phyloP scores from a whole-genome alignment of 2,329 filamentous ascomycete genomes.

The Pseudogymnoascus sp. region DNA sequence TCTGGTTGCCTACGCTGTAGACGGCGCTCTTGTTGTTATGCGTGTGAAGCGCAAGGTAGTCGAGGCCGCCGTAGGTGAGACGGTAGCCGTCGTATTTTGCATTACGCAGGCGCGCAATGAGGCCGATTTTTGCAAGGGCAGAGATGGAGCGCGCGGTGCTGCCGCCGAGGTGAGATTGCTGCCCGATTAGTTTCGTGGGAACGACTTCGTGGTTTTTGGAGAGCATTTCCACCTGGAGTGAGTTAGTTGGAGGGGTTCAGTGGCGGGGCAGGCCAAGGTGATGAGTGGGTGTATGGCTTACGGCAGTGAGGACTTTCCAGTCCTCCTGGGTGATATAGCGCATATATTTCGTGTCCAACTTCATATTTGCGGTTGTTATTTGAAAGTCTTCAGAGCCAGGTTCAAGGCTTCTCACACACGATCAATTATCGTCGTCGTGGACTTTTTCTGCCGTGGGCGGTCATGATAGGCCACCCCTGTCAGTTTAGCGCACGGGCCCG shows the following conservation, averaged over 20 bases:
- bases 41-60: slow-evolving; percentile 92
- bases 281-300: slow-evolving; percentile 39
- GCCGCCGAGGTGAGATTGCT: slow-evolving; percentile 72
- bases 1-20: slow-evolving; percentile 88
- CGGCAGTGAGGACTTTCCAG: slow-evolving; percentile 89
- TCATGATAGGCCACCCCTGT: slow-evolving; percentile 9
- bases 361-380: slow-evolving; percentile 52
- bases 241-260: slow-evolving; percentile 30
- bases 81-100: slow-evolving; percentile 97
- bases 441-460: slow-evolving; percentile 19
- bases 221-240: slow-evolving; percentile 74
- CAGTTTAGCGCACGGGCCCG: slow-evolving; percentile 8
- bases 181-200: slow-evolving; percentile 79
- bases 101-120: slow-evolving; percentile 91
- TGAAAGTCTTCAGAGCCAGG: not conserved
- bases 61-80: slow-evolving; percentile 89
- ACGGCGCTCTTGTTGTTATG: slow-evolving; percentile 72
- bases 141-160: slow-evolving; percentile 83
- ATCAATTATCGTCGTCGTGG: slow-evolving; percentile 5
- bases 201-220: slow-evolving; percentile 97
- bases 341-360: slow-evolving; percentile 87
- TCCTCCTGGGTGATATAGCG: slow-evolving; percentile 89
- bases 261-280: slow-evolving; percentile 16
- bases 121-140: slow-evolving; percentile 78
- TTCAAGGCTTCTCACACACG: slow-evolving; percentile 3